phyloP scores from a whole-genome alignment of 2,329 filamentous ascomycete species.

The Penicillium brasilianum region DNA sequence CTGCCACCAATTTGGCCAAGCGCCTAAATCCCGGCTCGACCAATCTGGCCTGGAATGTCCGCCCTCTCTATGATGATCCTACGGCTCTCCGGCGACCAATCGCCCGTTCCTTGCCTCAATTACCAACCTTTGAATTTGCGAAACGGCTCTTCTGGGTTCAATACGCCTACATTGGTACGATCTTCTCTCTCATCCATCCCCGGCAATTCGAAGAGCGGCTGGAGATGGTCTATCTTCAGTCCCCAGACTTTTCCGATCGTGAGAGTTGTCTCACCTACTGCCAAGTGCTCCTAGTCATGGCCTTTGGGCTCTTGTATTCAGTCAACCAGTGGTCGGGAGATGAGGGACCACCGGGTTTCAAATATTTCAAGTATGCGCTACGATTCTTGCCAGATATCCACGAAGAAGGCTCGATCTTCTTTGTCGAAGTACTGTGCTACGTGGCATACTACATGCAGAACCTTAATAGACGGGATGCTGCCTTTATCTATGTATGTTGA shows the following conservation, averaged over 20 bases:
- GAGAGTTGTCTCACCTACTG: conserved; percentile 58
- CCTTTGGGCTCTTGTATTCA: conserved; percentile 63
- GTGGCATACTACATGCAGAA: conserved; percentile 64
- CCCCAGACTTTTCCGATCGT: conserved; percentile 50
- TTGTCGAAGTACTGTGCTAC: conserved; percentile 60
- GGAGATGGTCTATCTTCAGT: conserved; percentile 50
- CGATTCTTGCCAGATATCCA: conserved; percentile 61
- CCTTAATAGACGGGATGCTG: conserved; percentile 60
- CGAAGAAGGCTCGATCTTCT: conserved; percentile 60
- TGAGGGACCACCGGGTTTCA: conserved; percentile 61
- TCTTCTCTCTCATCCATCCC: conserved; percentile 60
- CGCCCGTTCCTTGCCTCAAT: conserved; percentile 39
- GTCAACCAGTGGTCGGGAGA: conserved; percentile 61
- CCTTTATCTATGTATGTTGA: conserved; percentile 55
- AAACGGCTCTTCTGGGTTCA: conserved; percentile 58
- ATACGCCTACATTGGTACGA: conserved; percentile 62
- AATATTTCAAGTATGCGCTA: conserved; percentile 59
- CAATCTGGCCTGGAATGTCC: conserved; percentile 44
- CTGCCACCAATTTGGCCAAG: conserved; percentile 44
- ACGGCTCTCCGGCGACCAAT: conserved; percentile 37
- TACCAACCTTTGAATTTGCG: conserved; percentile 59
- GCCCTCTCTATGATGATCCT: conserved; percentile 43
- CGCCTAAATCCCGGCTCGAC: conserved; percentile 41
- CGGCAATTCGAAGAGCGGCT: conserved; percentile 55
- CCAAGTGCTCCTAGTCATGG: conserved; percentile 59